phyloP scores from a whole-genome alignment of 2,329 filamentous ascomycete species.

The Blumeria graminis region DNA sequence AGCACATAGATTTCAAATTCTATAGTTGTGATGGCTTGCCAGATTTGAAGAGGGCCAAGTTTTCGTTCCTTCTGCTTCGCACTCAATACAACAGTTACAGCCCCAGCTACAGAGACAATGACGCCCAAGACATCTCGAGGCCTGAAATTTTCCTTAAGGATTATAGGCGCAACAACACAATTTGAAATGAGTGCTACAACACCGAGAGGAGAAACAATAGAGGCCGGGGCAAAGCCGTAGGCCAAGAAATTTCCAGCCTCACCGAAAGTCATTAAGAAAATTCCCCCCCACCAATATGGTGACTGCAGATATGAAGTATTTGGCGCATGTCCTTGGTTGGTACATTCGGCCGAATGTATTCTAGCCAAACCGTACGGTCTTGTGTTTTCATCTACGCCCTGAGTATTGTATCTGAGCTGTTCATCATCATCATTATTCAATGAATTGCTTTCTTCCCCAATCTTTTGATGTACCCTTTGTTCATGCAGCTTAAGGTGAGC shows the following conservation, averaged over 20 bases:
- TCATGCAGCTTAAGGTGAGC: slow-evolving; percentile 68
- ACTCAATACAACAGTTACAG: slow-evolving; percentile 79
- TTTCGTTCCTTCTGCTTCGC: slow-evolving; percentile 77
- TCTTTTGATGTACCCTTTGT: slow-evolving; percentile 35
- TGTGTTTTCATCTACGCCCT: slow-evolving; percentile 22
- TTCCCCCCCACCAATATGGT: slow-evolving; percentile 90
- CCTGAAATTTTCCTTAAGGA: slow-evolving; percentile 80
- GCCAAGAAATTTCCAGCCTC: slow-evolving; percentile 93
- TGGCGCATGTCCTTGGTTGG: slow-evolving; percentile 15
- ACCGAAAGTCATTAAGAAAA: slow-evolving; percentile 75
- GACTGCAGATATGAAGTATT: slow-evolving; percentile 58
- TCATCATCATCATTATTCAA: slow-evolving; percentile 19
- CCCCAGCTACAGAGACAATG: slow-evolving; percentile 62
- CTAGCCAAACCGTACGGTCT: neutral
- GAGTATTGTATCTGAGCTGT: slow-evolving; percentile 5
- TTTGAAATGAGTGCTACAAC: slow-evolving; percentile 95
- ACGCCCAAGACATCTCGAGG: slow-evolving; percentile 71
- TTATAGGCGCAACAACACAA: slow-evolving; percentile 81
- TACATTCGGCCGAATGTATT: slow-evolving; percentile 17
- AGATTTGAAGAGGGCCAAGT: slow-evolving; percentile 73
- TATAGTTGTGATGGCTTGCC: slow-evolving; percentile 63
- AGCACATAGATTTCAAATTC: slow-evolving; percentile 81
- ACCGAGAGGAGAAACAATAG: slow-evolving; percentile 85
- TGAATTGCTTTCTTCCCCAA: slow-evolving; percentile 26
- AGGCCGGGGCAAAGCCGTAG: slow-evolving; percentile 91